A percentile compares a stretch with the other conserved stretches of the same genome.
phyloP scores from a whole-genome alignment of 768 basidiomycete species.

The Botryobasidium botryosum region DNA sequence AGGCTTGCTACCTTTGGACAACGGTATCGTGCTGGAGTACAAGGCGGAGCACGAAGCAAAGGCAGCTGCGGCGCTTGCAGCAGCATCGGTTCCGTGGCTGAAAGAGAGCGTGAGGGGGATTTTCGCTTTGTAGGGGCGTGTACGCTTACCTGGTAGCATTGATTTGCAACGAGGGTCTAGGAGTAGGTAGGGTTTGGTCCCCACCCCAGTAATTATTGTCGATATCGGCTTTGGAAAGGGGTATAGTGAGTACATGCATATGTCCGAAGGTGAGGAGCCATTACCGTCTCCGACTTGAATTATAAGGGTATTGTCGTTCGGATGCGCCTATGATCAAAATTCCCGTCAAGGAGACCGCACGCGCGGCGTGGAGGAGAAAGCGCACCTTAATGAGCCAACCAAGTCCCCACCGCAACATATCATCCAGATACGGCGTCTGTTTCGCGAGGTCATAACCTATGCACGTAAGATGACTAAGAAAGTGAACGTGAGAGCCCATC shows the following conservation, averaged over 20 bases:
- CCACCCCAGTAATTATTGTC: constrained; percentile 85
- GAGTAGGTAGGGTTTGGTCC: constrained; percentile 55
- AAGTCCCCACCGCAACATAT: constrained; percentile 77
- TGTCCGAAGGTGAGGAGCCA: constrained; percentile 12
- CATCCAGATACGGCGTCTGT: constrained; percentile 83
- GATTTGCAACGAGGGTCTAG: constrained; percentile 62
- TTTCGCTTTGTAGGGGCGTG: neutral
- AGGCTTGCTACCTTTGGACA: constrained; percentile 35
- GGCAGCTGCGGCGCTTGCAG: constrained; percentile 68
- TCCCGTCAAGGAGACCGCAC: too few species aligned
- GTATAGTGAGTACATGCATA: constrained; percentile 1
- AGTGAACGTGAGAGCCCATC: too few species aligned
- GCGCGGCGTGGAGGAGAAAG: neutral
- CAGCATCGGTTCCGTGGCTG: constrained; percentile 81
- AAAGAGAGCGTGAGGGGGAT: neutral
- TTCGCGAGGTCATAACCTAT: constrained; percentile 75
- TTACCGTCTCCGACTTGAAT: constrained; percentile 58
- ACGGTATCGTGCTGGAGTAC: constrained; percentile 43
- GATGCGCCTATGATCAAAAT: constrained; percentile 53
- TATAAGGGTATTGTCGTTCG: constrained; percentile 49
- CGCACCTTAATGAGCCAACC: constrained; percentile 81
- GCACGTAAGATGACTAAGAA: too few species aligned
- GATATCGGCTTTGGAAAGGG: constrained; percentile 27
- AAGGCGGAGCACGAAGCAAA: constrained; percentile 76
- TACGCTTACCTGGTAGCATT: constrained; percentile 38